These are phyloP conservation scores for Mycena olivaceomarginata DNA, from an alignment of 768 basidiomycete genomes.

Conservation along the genomic window DNA sequence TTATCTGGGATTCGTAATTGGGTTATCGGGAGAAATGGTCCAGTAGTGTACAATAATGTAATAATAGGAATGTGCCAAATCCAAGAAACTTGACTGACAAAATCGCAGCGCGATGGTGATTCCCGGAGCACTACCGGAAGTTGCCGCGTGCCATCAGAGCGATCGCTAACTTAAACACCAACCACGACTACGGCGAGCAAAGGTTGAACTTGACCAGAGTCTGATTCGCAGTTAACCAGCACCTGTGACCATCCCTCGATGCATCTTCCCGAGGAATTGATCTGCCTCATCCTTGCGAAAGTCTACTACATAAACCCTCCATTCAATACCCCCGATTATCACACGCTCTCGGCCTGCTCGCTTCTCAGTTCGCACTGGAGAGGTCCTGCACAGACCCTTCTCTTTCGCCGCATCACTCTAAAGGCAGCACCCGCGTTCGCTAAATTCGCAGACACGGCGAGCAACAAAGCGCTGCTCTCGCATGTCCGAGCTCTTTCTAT, in stretches of 20 bases:
- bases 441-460: slow-evolving; percentile 1
- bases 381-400: slow-evolving; percentile 39
- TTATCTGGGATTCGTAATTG: slow-evolving; percentile 74
- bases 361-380: slow-evolving; percentile 45
- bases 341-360: slow-evolving; percentile 30
- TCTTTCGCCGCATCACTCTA: slow-evolving; percentile 36
- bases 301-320: slow-evolving; percentile 38
- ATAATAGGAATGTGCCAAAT: not conserved
- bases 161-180: too few species aligned
- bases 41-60: not conserved
- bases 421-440: slow-evolving; percentile 23
- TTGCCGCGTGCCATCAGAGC: too few species aligned
- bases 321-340: slow-evolving; percentile 42
- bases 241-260: not conserved
- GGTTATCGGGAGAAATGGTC: not conserved
- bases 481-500: slow-evolving; percentile 31
- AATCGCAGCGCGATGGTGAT: too few species aligned
- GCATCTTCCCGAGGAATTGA: slow-evolving; percentile 33
- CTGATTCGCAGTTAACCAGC: too few species aligned
- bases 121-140: too few species aligned
- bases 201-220: too few species aligned
- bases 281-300: slow-evolving; percentile 45
- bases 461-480: slow-evolving; percentile 15
- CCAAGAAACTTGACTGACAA: too few species aligned
- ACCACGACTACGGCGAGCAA: too few species aligned